A percentile compares a stretch with the other conserved stretches of the same genome.
phyloP scores from a whole-genome alignment of 1,284 basidiomycete genomes.

The Rhodotorula sp. region DNA sequence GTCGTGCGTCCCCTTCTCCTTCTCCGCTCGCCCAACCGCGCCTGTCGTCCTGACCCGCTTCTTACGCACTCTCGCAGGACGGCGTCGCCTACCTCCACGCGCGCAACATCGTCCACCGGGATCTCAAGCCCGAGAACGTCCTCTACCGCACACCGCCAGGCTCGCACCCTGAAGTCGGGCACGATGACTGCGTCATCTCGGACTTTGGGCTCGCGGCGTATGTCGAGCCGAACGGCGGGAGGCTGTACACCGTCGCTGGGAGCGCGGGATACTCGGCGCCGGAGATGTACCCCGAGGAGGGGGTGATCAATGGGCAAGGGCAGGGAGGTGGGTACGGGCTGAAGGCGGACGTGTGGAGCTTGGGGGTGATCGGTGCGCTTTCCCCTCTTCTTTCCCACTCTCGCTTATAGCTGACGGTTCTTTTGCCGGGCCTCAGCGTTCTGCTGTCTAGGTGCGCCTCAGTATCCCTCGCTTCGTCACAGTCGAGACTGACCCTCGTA shows the following conservation, averaged over 20 bases:
- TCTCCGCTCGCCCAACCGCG: too few species aligned
- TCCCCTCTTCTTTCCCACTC: too few species aligned
- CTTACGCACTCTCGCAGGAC: constrained; percentile 3
- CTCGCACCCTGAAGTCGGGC: constrained; percentile 27
- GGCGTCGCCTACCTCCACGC: constrained; percentile 33
- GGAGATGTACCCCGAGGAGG: constrained; percentile 38
- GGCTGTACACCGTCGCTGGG: constrained; percentile 41
- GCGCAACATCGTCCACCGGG: constrained; percentile 38
- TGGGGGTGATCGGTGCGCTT: constrained; percentile 26
- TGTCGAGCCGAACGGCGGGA: constrained; percentile 36
- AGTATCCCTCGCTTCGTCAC: too few species aligned
- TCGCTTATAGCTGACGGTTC: background rate
- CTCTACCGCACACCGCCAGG: constrained; percentile 41
- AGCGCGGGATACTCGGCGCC: constrained; percentile 45
- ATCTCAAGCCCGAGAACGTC: constrained; percentile 43
- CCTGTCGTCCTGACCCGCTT: too few species aligned
- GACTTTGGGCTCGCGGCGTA: constrained; percentile 42
- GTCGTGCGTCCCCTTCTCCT: constrained; percentile 16
- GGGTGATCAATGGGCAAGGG: constrained; percentile 9
- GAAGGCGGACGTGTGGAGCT: constrained; percentile 38
- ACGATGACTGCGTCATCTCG: constrained; percentile 40
- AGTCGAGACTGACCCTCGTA: background rate
- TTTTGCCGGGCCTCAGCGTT: constrained; percentile 1
- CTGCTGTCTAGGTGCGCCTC: constrained; percentile 32
- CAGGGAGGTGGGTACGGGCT: constrained; percentile 31